Evolutionary conservation across 805 yeast genomes (phyloP).

Genomic region (Zygosaccharomyces lentus): DNA sequence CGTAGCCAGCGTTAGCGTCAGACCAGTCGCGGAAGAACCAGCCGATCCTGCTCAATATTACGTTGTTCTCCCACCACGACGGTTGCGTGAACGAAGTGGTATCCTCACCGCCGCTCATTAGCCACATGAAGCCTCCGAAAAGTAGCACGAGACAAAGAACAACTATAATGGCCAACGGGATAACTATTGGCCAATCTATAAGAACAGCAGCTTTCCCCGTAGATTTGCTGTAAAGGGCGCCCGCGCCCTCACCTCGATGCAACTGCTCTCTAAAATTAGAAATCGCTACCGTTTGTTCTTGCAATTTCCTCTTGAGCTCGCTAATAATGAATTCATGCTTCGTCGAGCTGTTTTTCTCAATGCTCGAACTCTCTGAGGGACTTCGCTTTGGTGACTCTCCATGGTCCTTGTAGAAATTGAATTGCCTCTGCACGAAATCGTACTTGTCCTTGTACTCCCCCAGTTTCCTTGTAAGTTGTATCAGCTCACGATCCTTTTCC

Average conservation of each 20-base stretch:
- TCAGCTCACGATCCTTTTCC: conserved; percentile 21
- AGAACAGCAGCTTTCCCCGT: not conserved
- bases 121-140: not conserved
- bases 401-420: conserved; percentile 27
- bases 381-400: conserved; percentile 14
- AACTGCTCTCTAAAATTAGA: conserved; percentile 20
- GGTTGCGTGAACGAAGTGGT: conserved; percentile 2
- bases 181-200: not conserved
- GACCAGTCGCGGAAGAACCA: conserved; percentile 23
- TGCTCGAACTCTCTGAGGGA: not conserved
- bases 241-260: conserved; percentile 9
- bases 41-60: conserved; percentile 16
- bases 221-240: conserved; percentile 3
- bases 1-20: conserved; percentile 4
- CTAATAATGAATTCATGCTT: conserved; percentile 29
- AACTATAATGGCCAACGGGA: not conserved
- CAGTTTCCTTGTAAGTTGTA: conserved; percentile 16
- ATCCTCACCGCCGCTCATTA: conserved; percentile 1
- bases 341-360: conserved; percentile 9
- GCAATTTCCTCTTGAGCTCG: conserved; percentile 29
- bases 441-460: conserved; percentile 27
- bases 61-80: conserved; percentile 27
- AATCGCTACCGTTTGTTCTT: conserved; percentile 29
- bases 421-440: conserved; percentile 26
- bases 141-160: not conserved